Evolutionary conservation across 495 filamentous ascomycete species (phyloP), one percentile per base, ranked within the genome.

Genomic region (Daldinia concentrica): DNA sequence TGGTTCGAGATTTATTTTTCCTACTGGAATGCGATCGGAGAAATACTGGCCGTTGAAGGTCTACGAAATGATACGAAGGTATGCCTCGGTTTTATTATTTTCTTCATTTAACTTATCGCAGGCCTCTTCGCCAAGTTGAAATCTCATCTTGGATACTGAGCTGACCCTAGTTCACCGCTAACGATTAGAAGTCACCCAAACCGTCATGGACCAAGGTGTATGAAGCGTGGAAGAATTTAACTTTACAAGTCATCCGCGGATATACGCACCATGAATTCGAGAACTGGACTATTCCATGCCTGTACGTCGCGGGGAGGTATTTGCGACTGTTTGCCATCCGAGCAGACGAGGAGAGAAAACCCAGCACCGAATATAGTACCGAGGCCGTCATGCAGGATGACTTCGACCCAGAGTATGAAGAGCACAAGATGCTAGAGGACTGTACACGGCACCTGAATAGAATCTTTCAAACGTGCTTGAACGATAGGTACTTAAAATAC

Each of bases 381-480:
- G 79, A 77, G 29, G 77, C 77, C 7, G 86, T 82, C 12, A 87
- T 94, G 48, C 88, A 91, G 75, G 93, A 97, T 71, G 93, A 97
- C 79, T 85, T 93, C 29, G 86, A 91, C 62, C 85, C 85, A 1
- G 89, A 93, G 52, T 76, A 85, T 19, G 89, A 90, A 57, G 91
- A 92, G 79, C 89, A 93, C 74, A 87, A 91, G 57, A 91, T 91
- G 75, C 83, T 98, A 37, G 93, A 98, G 77, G 94, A 98, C 78
- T 92, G 93, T 17, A 94, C 94, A 1, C 86, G 94, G 51, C 86
- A 93, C 24, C 87, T 99, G 8, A 97, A 97, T 78, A 86, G 90
- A 26, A 91, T 97, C 77, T 99, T 98, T 77, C 90, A 89, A 29
- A 71, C 95, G 1, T 99, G 95, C 78, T 85, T 97, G 58, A 91